phyloP scores from a whole-genome alignment of 2,329 filamentous ascomycete species.

The Apiospora hydei region DNA sequence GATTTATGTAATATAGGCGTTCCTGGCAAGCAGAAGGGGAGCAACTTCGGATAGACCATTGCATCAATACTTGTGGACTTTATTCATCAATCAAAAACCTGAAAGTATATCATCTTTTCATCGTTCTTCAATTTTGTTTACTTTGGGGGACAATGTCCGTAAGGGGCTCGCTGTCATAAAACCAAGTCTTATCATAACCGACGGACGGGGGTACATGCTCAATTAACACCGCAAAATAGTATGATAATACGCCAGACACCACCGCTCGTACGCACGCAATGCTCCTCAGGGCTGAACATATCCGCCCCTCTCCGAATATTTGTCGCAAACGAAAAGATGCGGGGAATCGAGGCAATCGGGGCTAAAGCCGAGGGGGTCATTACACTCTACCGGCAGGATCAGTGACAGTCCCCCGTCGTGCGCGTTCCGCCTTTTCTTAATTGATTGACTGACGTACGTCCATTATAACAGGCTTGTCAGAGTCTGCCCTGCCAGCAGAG shows the following conservation, averaged over 20 bases:
- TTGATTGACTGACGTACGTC: background rate
- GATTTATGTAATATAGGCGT: constrained; percentile 25
- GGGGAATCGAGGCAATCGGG: background rate
- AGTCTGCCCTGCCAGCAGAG: constrained; percentile 30
- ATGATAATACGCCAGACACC: background rate
- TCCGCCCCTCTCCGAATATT: background rate
- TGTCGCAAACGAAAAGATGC: background rate
- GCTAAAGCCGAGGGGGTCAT: background rate
- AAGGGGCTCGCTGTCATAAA: background rate
- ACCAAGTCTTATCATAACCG: background rate
- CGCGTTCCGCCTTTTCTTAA: background rate
- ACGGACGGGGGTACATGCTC: background rate
- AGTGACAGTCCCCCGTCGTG: background rate
- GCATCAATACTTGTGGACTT: constrained; percentile 21
- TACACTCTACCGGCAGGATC: background rate
- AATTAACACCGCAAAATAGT: background rate
- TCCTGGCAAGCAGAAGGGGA: constrained; percentile 22
- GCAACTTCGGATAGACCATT: constrained; percentile 23
- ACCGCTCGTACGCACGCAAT: background rate
- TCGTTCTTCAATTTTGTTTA: background rate
- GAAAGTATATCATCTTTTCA: background rate
- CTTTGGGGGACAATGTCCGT: background rate
- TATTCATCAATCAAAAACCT: constrained; percentile 10
- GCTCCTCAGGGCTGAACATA: background rate
- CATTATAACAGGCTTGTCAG: background rate